These are phyloP conservation scores for Globisporangium nagaii DNA, from an alignment of 352 stramenopile species.

Conservation along the genomic window DNA sequence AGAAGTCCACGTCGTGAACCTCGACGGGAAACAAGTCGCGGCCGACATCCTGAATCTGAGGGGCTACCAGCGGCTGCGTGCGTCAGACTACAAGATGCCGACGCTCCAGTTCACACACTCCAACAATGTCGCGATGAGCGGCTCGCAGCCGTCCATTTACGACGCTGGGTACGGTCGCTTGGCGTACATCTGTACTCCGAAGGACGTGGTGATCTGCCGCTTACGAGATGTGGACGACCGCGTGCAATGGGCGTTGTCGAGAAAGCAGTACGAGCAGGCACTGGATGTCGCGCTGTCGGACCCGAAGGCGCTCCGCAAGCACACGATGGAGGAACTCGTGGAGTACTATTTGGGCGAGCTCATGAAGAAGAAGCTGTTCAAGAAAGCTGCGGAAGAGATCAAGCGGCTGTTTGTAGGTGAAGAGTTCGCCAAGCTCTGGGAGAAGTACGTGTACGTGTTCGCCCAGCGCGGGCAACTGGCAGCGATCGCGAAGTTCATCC, in stretches of 20 bases:
- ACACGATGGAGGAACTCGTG: slow-evolving; percentile 58
- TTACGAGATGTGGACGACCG: slow-evolving; percentile 74
- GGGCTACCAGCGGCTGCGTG: slow-evolving; percentile 67
- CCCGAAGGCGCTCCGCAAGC: slow-evolving; percentile 40
- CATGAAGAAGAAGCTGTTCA: slow-evolving; percentile 67
- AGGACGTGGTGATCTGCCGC: slow-evolving; percentile 83
- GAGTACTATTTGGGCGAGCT: slow-evolving; percentile 75
- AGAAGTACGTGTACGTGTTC: slow-evolving; percentile 88
- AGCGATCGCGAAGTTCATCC: slow-evolving; percentile 66
- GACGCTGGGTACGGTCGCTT: slow-evolving; percentile 61
- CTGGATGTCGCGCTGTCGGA: slow-evolving; percentile 64
- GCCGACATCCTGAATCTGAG: slow-evolving; percentile 71
- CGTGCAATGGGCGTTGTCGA: slow-evolving; percentile 58
- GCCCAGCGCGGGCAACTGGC: slow-evolving; percentile 68
- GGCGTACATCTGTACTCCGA: slow-evolving; percentile 76
- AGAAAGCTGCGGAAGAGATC: slow-evolving; percentile 68
- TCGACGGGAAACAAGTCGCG: slow-evolving; percentile 85
- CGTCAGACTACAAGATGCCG: slow-evolving; percentile 79
- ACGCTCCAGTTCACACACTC: slow-evolving; percentile 54
- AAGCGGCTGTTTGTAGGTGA: slow-evolving; percentile 64
- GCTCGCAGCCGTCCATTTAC: slow-evolving; percentile 42
- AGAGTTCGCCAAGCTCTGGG: slow-evolving; percentile 63
- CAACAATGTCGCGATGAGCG: slow-evolving; percentile 12
- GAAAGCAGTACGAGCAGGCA: slow-evolving; percentile 54
- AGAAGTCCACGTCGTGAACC: slow-evolving; percentile 83